Evolutionary conservation across 1,139 yeast genomes (phyloP), one percentile per base, ranked within the genome.

Genomic region (Taphrina wiesneri): DNA sequence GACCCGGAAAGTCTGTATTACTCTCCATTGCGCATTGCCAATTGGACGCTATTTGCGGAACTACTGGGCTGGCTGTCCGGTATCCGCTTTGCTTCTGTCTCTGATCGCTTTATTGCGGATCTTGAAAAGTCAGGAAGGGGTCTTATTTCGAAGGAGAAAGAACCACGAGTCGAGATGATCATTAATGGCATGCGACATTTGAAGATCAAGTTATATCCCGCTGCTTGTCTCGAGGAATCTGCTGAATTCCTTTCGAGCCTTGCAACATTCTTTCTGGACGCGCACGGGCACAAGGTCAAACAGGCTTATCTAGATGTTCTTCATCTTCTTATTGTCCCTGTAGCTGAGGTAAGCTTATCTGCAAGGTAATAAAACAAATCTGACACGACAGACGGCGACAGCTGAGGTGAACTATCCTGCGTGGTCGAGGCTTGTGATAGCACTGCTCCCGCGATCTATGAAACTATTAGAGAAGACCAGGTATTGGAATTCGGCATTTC

Each of bases 391-490:
- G 21, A 53, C 84, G 1, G 81, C 92, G 41, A 90, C 97, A 0
- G 99, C 97, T 0, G 99, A 95, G 75, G 91, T 91, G 0, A 93
- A 95, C 73, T 96, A 91, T 75, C 99, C 99, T 1, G 85, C 88
- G 0, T 95, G 99, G 99, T 86, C 87, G 0, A 88, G 86, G 62
- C 95, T 97, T 0, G 83, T 90, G 65, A 83, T 83, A 39, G 77
- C 79, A 21, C 83, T 91, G 1, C 87, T 83, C 74, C 76, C 82
- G 15, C 82, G 82, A 67, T 85, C 87, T 1, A 75, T 80, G 13
- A 76, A 79, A 59, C 72, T 82, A 51, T 78, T 73, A 3, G 72
- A 80, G 19, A 78, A 80, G 49, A 79, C 79, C n/a, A 85, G 84
- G 71, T 83, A 83, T 65, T 91, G 97, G 96, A 83, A 85, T 4